Evolutionary conservation across 768 basidiomycete genomes (phyloP), one percentile per base, ranked within the genome.

Genomic region (Suillus occidentalis): DNA sequence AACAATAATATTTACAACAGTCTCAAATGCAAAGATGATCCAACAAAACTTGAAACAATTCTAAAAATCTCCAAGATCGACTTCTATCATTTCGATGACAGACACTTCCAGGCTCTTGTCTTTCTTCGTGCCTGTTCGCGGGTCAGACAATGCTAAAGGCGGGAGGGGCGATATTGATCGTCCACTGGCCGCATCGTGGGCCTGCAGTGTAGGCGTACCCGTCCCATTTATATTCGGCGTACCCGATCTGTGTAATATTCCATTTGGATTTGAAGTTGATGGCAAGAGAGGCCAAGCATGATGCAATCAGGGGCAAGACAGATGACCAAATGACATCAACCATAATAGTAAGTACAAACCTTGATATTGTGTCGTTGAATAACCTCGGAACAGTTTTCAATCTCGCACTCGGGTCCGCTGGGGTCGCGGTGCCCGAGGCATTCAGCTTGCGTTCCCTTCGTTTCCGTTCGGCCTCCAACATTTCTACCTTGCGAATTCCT

Each of bases 51-150:
- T 31, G 64, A 62, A 55, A 64, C 18, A 55, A 59, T 50, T 71
- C 75, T 80, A 92, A 75, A 92, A 92, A 76, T 92, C 91, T 60
- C 91, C 91, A 53, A 92, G 79, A 74, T 92, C 90, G 65, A 92
- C 82, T 67, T 92, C 90, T 68, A 92, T 82, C 36, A 82, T 82
- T 57, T 89, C 87, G 67, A 90, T 83, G 45, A 91, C 74, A 22
- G 83, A 79, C 6, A 84, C 79, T 71, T 88, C 87, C 61, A 89
- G 80, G 22, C 79, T 78, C 70, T 83, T 83, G 64, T 75, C 70
- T 39, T 75, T 75, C 61, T 73, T 72, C 42, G 77, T 70, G 3
- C 70, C 42, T 31, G 70, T 59, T 43, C 73, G 72, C 59, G 78
- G 72, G 62, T 69, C 69, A 39, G 70, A 61, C 6, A 71, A 62